Evolutionary conservation across 768 basidiomycete species (phyloP).

Genomic region (Auriscalpium vulgare): DNA sequence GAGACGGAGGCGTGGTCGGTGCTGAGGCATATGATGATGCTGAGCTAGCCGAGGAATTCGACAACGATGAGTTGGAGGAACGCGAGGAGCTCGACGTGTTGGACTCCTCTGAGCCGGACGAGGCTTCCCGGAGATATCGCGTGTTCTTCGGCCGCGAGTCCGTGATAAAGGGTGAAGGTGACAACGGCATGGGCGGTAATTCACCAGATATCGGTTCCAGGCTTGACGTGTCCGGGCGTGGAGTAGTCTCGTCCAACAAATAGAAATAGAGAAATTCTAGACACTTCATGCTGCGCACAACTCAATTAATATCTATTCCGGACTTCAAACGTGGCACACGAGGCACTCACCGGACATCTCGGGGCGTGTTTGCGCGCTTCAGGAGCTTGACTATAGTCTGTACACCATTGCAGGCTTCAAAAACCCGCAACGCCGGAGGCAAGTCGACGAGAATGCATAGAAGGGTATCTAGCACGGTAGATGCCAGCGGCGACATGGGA

Average conservation of each 20-base stretch:
- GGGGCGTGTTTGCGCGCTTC: conserved; percentile 78
- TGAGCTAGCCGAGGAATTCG: conserved; percentile 23
- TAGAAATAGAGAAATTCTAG: conserved; percentile 95
- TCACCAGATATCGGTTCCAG: conserved; percentile 22
- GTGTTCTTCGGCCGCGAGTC: conserved; percentile 3
- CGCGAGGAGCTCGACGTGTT: conserved; percentile 9
- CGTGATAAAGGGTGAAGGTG: conserved; percentile 22
- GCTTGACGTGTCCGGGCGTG: conserved; percentile 13
- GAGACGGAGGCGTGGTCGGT: conserved; percentile 7
- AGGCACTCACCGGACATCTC: conserved; percentile 68
- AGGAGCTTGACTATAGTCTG: conserved; percentile 81
- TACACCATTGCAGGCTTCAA: conserved; percentile 72
- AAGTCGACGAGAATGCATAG: conserved; percentile 88
- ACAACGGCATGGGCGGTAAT: conserved; percentile 32
- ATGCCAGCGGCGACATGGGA: conserved; percentile 21
- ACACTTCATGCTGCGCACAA: conserved; percentile 75
- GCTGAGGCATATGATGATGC: conserved; percentile 19
- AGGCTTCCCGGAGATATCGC: conserved; percentile 10
- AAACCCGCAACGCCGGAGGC: conserved; percentile 60
- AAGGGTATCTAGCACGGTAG: conserved; percentile 73
- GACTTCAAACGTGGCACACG: not conserved
- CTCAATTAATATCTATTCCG: not conserved
- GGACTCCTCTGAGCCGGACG: conserved; percentile 17
- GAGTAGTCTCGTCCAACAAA: conserved; percentile 69
- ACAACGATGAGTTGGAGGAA: conserved; percentile 16